These are phyloP conservation scores for Acephala macrosclerotiorum DNA, from an alignment of 2,329 filamentous ascomycete species.

Conservation along the genomic window DNA sequence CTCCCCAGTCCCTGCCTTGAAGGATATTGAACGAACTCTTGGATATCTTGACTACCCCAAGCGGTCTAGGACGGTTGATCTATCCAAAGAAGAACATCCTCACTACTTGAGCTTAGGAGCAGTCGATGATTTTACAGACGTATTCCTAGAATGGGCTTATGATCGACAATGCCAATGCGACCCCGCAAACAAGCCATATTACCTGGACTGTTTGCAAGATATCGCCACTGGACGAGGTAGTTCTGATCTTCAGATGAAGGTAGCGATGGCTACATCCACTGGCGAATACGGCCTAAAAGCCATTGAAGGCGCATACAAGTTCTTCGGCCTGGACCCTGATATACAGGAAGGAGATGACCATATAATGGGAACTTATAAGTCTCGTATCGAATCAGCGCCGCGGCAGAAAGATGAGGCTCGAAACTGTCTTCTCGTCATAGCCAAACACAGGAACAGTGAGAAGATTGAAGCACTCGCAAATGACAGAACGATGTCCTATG, in stretches of 20 bases:
- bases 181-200: conserved; percentile 61
- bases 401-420: conserved; percentile 62
- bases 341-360: conserved; percentile 60
- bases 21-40: conserved; percentile 39
- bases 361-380: conserved; percentile 68
- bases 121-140: conserved; percentile 67
- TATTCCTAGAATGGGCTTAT: conserved; percentile 68
- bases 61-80: conserved; percentile 38
- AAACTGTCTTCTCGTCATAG: conserved; percentile 65
- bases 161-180: conserved; percentile 65
- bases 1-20: conserved; percentile 32
- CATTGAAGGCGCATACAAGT: conserved; percentile 62
- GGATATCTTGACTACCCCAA: conserved; percentile 41
- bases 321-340: conserved; percentile 60
- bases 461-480: conserved; percentile 64
- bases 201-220: conserved; percentile 69
- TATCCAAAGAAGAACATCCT: conserved; percentile 48
- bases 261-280: conserved; percentile 63
- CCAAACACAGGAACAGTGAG: conserved; percentile 62
- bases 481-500: conserved; percentile 62
- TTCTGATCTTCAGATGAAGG: conserved; percentile 63
- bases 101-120: conserved; percentile 69
- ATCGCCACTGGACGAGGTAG: conserved; percentile 60
- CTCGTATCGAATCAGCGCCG: conserved; percentile 62
- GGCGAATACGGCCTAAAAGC: conserved; percentile 65